phyloP scores from a whole-genome alignment of 2,329 filamentous ascomycete species.

The Neurospora sp. region DNA sequence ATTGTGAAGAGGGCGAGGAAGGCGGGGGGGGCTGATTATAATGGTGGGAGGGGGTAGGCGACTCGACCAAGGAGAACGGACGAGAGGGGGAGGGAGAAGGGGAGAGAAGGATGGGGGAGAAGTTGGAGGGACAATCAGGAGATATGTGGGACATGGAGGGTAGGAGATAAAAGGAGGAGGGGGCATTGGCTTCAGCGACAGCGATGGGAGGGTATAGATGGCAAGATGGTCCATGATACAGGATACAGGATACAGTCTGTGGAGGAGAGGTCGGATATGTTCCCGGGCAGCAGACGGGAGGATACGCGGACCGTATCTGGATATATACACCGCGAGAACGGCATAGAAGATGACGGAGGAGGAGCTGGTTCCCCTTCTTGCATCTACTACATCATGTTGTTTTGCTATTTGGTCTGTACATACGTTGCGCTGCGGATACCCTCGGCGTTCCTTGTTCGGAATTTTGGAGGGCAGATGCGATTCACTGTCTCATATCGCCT shows the following conservation, averaged over 20 bases:
- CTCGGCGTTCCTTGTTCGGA: not conserved
- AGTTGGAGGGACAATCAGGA: no score
- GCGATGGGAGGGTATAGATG: not conserved
- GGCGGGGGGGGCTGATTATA: constrained; percentile 63
- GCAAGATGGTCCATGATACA: no score
- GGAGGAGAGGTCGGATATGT: no score
- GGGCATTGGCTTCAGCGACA: not conserved
- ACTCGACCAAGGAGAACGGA: no score
- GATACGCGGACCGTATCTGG: no score
- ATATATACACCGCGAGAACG: not conserved
- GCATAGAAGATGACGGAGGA: not conserved
- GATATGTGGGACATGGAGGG: no score
- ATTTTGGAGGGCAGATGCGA: not conserved
- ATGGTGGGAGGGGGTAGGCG: constrained; percentile 45
- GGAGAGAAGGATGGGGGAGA: not conserved
- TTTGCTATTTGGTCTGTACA: not conserved
- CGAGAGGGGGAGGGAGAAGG: no score
- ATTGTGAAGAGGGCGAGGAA: constrained; percentile 53
- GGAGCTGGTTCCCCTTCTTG: not conserved
- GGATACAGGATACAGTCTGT: no score
- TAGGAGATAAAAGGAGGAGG: not conserved
- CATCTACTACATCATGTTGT: not conserved
- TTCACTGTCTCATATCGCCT: not conserved
- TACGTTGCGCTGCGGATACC: not conserved
- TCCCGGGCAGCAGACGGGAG: no score